Evolutionary conservation across 164 flowering plant species (phyloP), one percentile per base, ranked within the genome.

Genomic region (Vitis labrusca): DNA sequence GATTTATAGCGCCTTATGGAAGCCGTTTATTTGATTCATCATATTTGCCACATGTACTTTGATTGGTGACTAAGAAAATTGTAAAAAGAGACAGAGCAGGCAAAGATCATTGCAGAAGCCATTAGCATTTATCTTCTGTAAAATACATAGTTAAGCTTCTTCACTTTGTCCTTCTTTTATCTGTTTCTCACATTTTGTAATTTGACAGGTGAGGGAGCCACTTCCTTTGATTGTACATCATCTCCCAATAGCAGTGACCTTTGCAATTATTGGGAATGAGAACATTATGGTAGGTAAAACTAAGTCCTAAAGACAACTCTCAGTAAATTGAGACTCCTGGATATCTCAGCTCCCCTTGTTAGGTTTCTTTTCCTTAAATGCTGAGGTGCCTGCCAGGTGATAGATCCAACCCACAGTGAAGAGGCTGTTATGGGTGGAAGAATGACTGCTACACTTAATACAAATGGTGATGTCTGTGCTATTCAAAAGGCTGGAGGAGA

Each of bases 401-500:
- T 92, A 9, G 99, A 96, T 77, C 99, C 99, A 51, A 85, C 91
- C 13, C 84, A 96, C 77, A 66, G 62, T 63, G 99, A 96, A 77
- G 99, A 96, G 82, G 90, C 86, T 83, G 86, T 96, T 59, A 90
- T 90, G 97, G 85, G 86, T 59, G 98, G 97, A 67, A 86, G 88
- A 74, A 83, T 96, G 89, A 91, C 97, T 67, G 87, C 80, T 30
- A 96, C 95, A 64, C 76, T 92, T 44, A 96, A 91, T 74, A 75
- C 93, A 74, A 90, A 85, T 76, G 92, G 93, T 64, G 99, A 96
- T 68, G 70, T 96, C 27, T 96, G 99, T 87, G 90, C 99, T 50
- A 82, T 96, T 65, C 99, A 96, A 64, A 96, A 93, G 80, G 89
- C 89, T 77, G 99, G 99, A 63, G 97, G 94, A 65, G 91, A 82